These are phyloP conservation scores for Boletus subcaerulescens DNA, from an alignment of 768 basidiomycete species.

Conservation along the genomic window DNA sequence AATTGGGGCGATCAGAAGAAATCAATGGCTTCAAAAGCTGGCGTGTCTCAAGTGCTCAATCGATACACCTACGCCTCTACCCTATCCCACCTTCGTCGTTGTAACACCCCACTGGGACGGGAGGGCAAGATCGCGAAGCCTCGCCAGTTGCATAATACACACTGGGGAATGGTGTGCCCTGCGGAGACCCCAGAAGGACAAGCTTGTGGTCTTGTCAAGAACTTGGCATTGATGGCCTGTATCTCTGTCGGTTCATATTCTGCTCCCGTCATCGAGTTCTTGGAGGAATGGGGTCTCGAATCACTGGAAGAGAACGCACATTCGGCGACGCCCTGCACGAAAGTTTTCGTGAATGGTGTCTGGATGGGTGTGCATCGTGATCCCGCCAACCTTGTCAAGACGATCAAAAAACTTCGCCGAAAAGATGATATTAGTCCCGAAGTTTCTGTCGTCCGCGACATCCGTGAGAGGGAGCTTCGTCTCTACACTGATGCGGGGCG, in stretches of 20 bases:
- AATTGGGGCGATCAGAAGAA: conserved; percentile 99
- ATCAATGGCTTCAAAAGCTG: conserved; percentile 95
- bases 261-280: conserved; percentile 94
- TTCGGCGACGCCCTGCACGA: conserved; percentile 79
- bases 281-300: conserved; percentile 98
- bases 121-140: conserved; percentile 99
- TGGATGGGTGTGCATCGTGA: conserved; percentile 99
- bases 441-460: conserved; percentile 96
- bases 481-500: conserved; percentile 97
- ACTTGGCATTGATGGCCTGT: conserved; percentile 94
- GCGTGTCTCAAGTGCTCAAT: conserved; percentile 98
- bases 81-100: conserved; percentile 94
- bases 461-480: conserved; percentile 90
- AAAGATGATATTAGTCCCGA: conserved; percentile 95
- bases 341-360: conserved; percentile 98
- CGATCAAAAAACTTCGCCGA: conserved; percentile 87
- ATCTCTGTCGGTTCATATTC: conserved; percentile 97
- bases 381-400: conserved; percentile 87
- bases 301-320: conserved; percentile 92
- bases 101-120: conserved; percentile 96
- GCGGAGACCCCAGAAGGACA: conserved; percentile 99
- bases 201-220: conserved; percentile 98
- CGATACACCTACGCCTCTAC: conserved; percentile 99
- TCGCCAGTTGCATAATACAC: conserved; percentile 97
- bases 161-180: conserved; percentile 99